Conservation (phyloP, 2,329 filamentous ascomycete genomes). For the Lasiodiplodia hormozganensis region DNA sequence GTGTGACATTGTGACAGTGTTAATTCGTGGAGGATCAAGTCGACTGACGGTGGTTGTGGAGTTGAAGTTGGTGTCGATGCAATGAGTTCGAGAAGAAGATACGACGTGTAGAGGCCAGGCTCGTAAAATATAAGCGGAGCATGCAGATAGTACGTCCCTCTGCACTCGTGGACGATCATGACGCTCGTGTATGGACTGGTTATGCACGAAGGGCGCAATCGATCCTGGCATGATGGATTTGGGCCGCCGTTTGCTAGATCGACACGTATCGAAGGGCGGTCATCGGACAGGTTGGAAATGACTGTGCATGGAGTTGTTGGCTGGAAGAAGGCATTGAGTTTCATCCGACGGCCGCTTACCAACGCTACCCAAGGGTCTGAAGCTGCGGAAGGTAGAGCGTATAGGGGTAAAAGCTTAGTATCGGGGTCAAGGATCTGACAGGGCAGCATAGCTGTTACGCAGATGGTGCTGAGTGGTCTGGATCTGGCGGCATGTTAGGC, state of each 20-base stretch:
- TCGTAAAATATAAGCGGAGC: background rate
- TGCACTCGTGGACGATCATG: background rate
- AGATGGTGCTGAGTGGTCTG: background rate
- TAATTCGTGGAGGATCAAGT: background rate
- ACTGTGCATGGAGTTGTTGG: slow-evolving; percentile 12
- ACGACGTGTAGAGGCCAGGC: too few species aligned
- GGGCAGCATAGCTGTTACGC: background rate
- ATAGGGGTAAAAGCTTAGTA: background rate
- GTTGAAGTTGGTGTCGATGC: background rate
- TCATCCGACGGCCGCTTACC: background rate
- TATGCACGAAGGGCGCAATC: background rate
- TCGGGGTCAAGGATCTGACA: background rate
- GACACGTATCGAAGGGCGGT: background rate
- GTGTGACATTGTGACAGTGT: background rate
- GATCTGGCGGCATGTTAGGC: background rate
- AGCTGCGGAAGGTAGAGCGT: background rate
- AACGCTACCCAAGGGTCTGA: background rate
- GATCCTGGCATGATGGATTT: background rate
- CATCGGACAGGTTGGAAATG: background rate
- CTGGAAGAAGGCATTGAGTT: slow-evolving; percentile 1
- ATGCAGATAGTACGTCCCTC: background rate
- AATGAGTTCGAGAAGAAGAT: background rate
- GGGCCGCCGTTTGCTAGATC: background rate
- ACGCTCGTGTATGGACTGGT: slow-evolving; percentile 7
- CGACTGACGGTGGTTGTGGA: background rate